Conservation (phyloP, 148 eudicot genomes). For the Gaultheria prostrata region DNA sequence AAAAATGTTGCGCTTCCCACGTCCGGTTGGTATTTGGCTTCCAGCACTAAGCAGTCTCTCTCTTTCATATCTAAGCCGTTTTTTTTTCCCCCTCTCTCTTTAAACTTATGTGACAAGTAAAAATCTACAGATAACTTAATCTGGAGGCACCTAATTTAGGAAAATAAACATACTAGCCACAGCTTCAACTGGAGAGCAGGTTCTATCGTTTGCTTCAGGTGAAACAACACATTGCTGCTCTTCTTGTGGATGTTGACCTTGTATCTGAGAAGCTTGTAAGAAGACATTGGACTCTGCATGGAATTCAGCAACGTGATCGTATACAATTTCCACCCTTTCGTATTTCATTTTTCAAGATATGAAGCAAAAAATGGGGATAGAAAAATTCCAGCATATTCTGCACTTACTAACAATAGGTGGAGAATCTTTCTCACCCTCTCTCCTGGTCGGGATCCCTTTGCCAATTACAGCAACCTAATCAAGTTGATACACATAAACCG, state of each 20-base stretch:
- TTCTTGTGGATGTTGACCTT: slow-evolving; percentile 24
- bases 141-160: neutral
- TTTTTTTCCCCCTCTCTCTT: neutral
- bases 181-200: slow-evolving; percentile 29
- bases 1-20: neutral
- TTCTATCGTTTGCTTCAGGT: slow-evolving; percentile 28
- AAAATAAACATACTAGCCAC: slow-evolving; percentile 31
- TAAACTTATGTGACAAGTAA: neutral
- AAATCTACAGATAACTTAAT: neutral
- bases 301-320: neutral
- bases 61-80: neutral
- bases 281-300: slow-evolving; percentile 34
- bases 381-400: slow-evolving; percentile 11
- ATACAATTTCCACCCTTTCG: neutral
- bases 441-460: slow-evolving; percentile 35
- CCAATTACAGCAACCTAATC: slow-evolving; percentile 52
- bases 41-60: neutral
- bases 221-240: slow-evolving; percentile 30
- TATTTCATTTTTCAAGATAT: neutral
- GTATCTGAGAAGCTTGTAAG: slow-evolving; percentile 26
- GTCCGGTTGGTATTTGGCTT: neutral
- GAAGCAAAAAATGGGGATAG: neutral
- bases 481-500: slow-evolving; percentile 15
- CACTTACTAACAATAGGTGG: slow-evolving; percentile 41
- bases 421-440: slow-evolving; percentile 38